Conservation (phyloP, 2,329 filamentous ascomycete species). For the Exophiala aquamarina region DNA sequence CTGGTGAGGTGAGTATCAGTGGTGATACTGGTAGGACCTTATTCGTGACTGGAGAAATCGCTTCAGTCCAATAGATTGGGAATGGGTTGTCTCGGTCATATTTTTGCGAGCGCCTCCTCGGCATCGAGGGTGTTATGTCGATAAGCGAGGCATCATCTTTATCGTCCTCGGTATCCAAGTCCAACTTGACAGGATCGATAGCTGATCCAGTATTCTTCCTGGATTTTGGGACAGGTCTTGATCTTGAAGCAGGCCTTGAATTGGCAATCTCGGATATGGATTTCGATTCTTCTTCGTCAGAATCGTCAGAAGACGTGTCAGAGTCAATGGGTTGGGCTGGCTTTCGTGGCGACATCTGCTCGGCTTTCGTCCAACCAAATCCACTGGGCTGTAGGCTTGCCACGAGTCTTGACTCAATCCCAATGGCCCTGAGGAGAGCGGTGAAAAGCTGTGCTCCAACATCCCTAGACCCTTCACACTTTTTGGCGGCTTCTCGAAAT, state of each 20-base stretch:
- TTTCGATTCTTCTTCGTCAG: slow-evolving; percentile 14
- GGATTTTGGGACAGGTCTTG: slow-evolving; percentile 26
- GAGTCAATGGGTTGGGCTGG: slow-evolving; percentile 5
- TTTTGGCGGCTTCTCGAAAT: slow-evolving; percentile 68
- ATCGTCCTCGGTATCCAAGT: slow-evolving; percentile 48
- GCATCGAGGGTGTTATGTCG: slow-evolving; percentile 52
- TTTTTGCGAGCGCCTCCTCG: slow-evolving; percentile 40
- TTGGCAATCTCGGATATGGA: slow-evolving; percentile 20
- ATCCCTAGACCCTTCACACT: slow-evolving; percentile 79
- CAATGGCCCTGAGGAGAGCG: slow-evolving; percentile 74
- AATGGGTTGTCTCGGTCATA: slow-evolving; percentile 78
- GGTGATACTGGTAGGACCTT: slow-evolving; percentile 79
- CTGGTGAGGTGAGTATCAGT: slow-evolving; percentile 62
- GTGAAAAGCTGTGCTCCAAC: slow-evolving; percentile 88
- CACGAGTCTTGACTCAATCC: slow-evolving; percentile 79
- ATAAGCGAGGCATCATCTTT: slow-evolving; percentile 59
- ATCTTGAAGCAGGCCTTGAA: slow-evolving; percentile 16
- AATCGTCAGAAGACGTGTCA: slow-evolving; percentile 17
- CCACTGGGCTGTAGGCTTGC: slow-evolving; percentile 82
- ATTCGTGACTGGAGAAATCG: slow-evolving; percentile 76
- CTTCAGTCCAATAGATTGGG: slow-evolving; percentile 92
- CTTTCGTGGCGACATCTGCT: slow-evolving; percentile 54
- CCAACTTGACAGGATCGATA: slow-evolving; percentile 44
- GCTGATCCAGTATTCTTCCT: slow-evolving; percentile 30
- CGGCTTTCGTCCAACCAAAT: slow-evolving; percentile 85